Base-by-base conservation (phyloP, 306 rosid genomes). In the Echinosophora koreensis region DNA sequence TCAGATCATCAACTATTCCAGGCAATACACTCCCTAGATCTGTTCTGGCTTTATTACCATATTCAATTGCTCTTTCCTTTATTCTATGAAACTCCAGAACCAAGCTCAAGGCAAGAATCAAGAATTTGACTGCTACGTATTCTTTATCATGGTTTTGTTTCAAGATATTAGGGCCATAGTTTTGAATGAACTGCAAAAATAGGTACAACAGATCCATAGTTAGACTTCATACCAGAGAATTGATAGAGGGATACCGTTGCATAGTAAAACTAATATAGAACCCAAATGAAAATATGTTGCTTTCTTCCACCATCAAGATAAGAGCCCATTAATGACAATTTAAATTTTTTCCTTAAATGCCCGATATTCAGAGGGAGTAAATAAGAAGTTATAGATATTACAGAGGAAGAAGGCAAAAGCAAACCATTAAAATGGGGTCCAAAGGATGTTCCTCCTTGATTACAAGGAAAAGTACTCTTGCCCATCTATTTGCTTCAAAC, bases 401-500 rank as follows among this genome's bases (percentile, higher is more conserved):
- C 5, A 74, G 58, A 52, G 34, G 17, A 72, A 67, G 34, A 81
- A 72, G 46, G 56, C n/a, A 67, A 85, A 69, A 79, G 41, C 83
- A 60, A 81, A 94, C 98, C 95, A 14, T 75, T 64, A 89, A 83
- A 77, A 86, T 84, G 35, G 95, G 90, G 57, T 56, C 82, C 81
- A 92, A 82, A 66, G 76, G 85, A 83, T 60, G 67, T 70, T 90
- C 97, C 86, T 85, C 83, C 83, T 83, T 82, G 81, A 84, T 74
- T 46, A 85, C 86, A 68, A 94, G 90, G 56, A 94, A 88, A 88
- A 92, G 88, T 71, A 94, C 89, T 83, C 96, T 85, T 72, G 97
- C 87, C 98, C 98, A 94, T 84, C 97, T 81, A 82, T 87, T 90
- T 0, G 93, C 93, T 82, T 94, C 93, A 74, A 77, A 86, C 78